These are phyloP conservation scores for Trichosporon sp. DNA, from an alignment of 1,284 basidiomycete species.

Conservation along the genomic window DNA sequence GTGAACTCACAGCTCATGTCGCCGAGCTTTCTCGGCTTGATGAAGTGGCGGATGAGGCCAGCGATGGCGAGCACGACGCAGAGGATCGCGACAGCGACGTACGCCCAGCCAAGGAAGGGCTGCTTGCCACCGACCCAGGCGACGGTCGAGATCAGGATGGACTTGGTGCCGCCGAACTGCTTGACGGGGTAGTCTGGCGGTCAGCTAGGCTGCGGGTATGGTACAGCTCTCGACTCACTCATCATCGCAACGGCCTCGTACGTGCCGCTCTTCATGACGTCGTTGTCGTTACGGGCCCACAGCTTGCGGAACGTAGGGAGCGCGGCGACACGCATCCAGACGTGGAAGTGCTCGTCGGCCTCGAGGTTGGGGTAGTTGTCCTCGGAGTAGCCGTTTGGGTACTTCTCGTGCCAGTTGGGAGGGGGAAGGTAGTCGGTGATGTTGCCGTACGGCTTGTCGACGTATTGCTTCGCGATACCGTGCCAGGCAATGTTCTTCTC, in stretches of 20 bases:
- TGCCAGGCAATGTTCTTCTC: conserved; percentile 88
- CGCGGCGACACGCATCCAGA: conserved; percentile 99
- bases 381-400: conserved; percentile 73
- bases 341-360: conserved; percentile 91
- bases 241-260: conserved; percentile 79
- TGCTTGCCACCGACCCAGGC: conserved; percentile 95
- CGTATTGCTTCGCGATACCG: conserved; percentile 89
- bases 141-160: conserved; percentile 92
- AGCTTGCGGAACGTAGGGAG: conserved; percentile 95
- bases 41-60: conserved; percentile 87
- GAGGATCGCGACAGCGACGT: conserved; percentile 83
- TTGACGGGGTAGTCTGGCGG: conserved; percentile 85
- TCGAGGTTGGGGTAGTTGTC: conserved; percentile 73
- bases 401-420: conserved; percentile 81
- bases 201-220: not conserved
- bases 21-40: conserved; percentile 79
- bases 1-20: conserved; percentile 48
- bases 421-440: conserved; percentile 76
- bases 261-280: conserved; percentile 70
- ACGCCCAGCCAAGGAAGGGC: conserved; percentile 95
- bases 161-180: conserved; percentile 92
- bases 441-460: conserved; percentile 61
- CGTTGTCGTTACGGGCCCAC: conserved; percentile 85
- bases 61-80: conserved; percentile 85
- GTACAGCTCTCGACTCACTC: conserved; percentile 62